Percentiles rank a stretch among this genome's conserved stretches.
Evolutionary conservation across 2,329 filamentous ascomycete genomes (phyloP).

Genomic region (Cadophora sp.): DNA sequence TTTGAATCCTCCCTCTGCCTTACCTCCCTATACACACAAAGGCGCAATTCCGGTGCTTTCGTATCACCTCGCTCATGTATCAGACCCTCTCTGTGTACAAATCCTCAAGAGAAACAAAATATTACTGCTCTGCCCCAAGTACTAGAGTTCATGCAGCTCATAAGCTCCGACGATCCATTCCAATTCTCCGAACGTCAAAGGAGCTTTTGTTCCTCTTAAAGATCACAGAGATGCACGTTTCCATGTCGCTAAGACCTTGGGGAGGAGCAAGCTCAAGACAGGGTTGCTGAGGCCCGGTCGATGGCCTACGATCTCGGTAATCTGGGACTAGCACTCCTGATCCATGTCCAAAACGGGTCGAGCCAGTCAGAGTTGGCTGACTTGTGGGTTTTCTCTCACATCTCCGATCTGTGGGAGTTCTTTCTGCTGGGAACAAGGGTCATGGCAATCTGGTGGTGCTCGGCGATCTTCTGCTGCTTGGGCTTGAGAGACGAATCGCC

Average conservation of each 20-base stretch:
- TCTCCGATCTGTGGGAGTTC: neutral
- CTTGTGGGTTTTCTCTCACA: neutral
- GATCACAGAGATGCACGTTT: neutral
- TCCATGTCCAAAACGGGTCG: neutral
- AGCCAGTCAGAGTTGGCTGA: neutral
- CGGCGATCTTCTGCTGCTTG: neutral
- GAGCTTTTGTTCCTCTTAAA: neutral
- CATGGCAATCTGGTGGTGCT: neutral
- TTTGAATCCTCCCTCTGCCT: no score
- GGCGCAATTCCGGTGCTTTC: no score
- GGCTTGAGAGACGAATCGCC: neutral
- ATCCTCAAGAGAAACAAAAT: no score
- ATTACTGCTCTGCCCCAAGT: no score
- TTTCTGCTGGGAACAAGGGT: neutral
- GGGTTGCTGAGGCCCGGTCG: neutral
- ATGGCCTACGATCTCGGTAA: slow-evolving; percentile 7
- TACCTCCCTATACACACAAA: no score
- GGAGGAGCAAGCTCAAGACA: neutral
- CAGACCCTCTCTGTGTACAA: no score
- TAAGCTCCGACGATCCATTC: neutral
- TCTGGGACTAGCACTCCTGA: neutral
- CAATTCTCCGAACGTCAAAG: neutral
- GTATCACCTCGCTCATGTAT: no score
- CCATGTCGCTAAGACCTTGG: neutral
- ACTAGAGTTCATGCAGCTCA: neutral